Base-by-base conservation (phyloP, 495 filamentous ascomycete species). In the Neurospora hispaniola region DNA sequence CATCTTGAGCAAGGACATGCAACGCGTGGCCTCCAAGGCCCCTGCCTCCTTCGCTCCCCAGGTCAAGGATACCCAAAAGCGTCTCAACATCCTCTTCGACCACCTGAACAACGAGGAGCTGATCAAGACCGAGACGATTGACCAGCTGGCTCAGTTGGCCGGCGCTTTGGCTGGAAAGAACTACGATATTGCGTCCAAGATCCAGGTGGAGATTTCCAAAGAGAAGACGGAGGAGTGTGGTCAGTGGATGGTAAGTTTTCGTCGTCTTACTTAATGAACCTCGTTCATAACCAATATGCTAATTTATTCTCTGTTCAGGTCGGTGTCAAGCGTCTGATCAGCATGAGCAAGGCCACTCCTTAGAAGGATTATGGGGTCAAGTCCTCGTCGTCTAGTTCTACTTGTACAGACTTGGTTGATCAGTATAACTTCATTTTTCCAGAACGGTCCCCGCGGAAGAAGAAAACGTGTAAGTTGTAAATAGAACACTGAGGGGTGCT, bases 91-190 rank as follows among this genome's bases (percentile, higher is more conserved):
- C 71, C 87, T 99, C 11, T 99, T 97, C 82, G 94, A 98, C 78
- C 94, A 97, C 81, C 85, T 99, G 70, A 98, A 98, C 85, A 98
- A 98, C 77, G 92, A 93, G 77, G 93, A 97, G 73, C 83, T 99
- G 35, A 85, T 98, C 70, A 92, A 90, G 79, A 86, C 89, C 39
- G 93, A 94, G 76, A 97, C 95, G 8, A 84, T 98, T 59, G 83
- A 89, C 72, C 86, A 90, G 73, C 77, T 88, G 62, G 78, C 79
- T 39, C 85, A 91, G 78, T 80, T 96, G 23, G 88, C 91, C 14
- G 82, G 86, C 72, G 90, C 91, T 11, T 78, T 98, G 20, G 88
- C 91, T 74, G 82, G 79, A 0, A 91, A 89, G 81, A 85, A 97
- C 74, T 98, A 92, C 74, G 90, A 91, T 59, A 85, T 85, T n/a